Conservation (phyloP, 257 asterid species). For the Solanum etuberosum region DNA sequence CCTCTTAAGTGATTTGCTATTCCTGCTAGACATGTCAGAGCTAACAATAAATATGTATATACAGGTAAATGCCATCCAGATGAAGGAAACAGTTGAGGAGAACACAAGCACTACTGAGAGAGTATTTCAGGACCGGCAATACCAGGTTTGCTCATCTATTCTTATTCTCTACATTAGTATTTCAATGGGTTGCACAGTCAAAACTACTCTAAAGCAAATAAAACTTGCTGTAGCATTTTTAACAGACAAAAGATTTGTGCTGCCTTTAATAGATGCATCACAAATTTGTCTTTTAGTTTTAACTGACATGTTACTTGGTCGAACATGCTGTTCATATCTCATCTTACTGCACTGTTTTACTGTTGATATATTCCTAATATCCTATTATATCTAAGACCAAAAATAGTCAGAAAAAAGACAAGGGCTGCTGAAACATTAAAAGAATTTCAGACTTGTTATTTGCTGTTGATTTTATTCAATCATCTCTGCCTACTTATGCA, state of each 20-base stretch:
- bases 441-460: not conserved
- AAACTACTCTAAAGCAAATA: not conserved
- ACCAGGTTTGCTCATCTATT: conserved; percentile 45
- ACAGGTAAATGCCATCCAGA: conserved; percentile 93
- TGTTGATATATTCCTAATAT: not conserved
- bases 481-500: conserved; percentile 15
- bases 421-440: not conserved
- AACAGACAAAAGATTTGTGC: not conserved
- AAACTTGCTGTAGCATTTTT: not conserved
- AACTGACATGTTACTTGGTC: not conserved
- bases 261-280: not conserved
- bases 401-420: not conserved
- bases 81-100: conserved; percentile 98
- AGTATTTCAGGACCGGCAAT: conserved; percentile 94
- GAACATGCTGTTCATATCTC: not conserved
- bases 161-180: not conserved
- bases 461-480: not conserved
- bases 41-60: not conserved
- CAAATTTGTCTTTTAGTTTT: not conserved
- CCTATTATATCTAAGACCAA: not conserved
- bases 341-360: not conserved
- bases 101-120: conserved; percentile 88
- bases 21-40: not conserved
- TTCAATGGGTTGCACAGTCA: not conserved
- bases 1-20: not conserved